Evolutionary conservation across 208 protist genomes (phyloP), one percentile per base, ranked within the genome.

Genomic region (Leishmania tropica): DNA sequence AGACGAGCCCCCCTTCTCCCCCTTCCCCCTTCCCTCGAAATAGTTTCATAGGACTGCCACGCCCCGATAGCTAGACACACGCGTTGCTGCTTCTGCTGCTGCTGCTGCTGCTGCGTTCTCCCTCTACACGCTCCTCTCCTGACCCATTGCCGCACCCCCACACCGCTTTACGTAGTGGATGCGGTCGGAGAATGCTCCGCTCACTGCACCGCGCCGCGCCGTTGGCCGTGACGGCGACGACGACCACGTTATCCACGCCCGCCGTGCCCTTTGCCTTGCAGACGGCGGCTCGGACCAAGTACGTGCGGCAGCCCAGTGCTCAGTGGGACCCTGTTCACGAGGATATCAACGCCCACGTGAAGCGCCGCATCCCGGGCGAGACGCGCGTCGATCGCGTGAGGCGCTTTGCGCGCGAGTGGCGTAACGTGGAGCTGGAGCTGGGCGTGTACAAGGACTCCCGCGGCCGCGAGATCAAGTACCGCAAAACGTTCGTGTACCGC

Each of bases 311-410:
- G 86, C 94, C 94, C 35, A 95, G 88, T 76, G 83, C 94, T 5
- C 87, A 97, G 67, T 97, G 94, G 93, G 94, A 97, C 81, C 90
- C 94, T 17, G 83, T 95, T 2, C 94, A 97, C 86, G 94, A 97
- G 86, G 94, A 97, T 75, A 97, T 97, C 76, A 96, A 97, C 87
- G 94, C 92, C 1, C 94, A 97, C 81, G 94, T 97, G 70, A 97
- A 97, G 88, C 94, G 95, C 82, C 91, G 94, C 79, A 96, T 97
- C 85, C 94, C 94, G 10, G 94, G 94, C n/a, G 94, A 97, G 79
- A 97, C 94, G 5, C 94, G 94, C 21, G 92, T 95, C 17, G 94
- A 97, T 70, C 94, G 94, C 10, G 94, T 97, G 71, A 89, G 90
- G 84, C 94, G 94, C 37, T 97, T 97, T 62, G 94, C 94, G 0